Conservation (phyloP, 1,139 yeast species). For the Groenewaldozyma sp. region DNA sequence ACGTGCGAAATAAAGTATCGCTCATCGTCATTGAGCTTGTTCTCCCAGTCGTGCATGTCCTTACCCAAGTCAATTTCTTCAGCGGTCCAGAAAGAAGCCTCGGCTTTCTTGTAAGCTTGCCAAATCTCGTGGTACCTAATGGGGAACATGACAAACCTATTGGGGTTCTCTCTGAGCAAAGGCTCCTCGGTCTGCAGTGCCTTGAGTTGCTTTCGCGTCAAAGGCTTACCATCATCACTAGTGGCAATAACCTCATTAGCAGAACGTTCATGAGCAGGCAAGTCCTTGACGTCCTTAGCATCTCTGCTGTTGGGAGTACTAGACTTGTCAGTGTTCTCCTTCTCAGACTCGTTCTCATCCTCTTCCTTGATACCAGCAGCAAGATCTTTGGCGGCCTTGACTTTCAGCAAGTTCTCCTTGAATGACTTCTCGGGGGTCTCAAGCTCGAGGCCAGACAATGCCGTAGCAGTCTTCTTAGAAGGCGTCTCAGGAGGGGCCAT, state of each 20-base stretch:
- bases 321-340: conserved; percentile 7
- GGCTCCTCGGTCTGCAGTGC: conserved; percentile 84
- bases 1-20: conserved; percentile 84
- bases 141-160: conserved; percentile 92
- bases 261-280: no score
- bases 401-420: conserved; percentile 18
- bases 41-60: conserved; percentile 86
- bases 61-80: conserved; percentile 96
- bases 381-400: conserved; percentile 7
- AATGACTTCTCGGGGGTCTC: conserved; percentile 15
- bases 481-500: conserved; percentile 28
- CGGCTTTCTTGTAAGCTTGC: conserved; percentile 98
- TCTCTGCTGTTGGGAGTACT: conserved; percentile 9
- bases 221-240: conserved; percentile 11
- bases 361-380: conserved; percentile 15
- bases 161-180: conserved; percentile 71
- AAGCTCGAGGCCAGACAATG: conserved; percentile 27
- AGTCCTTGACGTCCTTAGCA: conserved; percentile 11
- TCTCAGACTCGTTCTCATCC: conserved; percentile 14
- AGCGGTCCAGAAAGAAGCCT: conserved; percentile 99
- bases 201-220: conserved; percentile 40
- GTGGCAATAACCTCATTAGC: no score
- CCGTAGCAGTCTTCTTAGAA: conserved; percentile 32
- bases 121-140: conserved; percentile 96
- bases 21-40: conserved; percentile 76